A percentile compares a stretch with the other conserved stretches of the same genome.
Evolutionary conservation across 1,284 basidiomycete species (phyloP).

Genomic region (Mycena citricolor): DNA sequence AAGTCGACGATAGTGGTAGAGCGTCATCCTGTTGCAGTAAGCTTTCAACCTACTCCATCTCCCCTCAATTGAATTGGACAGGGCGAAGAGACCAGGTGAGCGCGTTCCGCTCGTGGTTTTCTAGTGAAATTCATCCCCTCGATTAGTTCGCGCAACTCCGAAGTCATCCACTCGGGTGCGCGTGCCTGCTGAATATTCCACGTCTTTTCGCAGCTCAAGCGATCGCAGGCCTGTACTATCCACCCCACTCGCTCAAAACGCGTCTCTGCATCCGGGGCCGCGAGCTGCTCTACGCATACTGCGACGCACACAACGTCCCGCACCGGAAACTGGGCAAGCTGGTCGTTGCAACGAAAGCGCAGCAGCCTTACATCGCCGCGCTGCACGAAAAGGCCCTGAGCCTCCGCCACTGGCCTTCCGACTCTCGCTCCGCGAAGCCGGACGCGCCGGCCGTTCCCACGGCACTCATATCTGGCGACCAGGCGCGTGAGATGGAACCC

Average conservation of each 20-base stretch:
- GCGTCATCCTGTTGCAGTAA: too few relatives aligned
- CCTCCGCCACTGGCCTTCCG: constrained; percentile 52
- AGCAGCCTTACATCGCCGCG: constrained; percentile 68
- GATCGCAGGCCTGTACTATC: constrained; percentile 88
- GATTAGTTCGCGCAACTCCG: too few relatives aligned
- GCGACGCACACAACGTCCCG: constrained; percentile 64
- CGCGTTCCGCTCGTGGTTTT: too few relatives aligned
- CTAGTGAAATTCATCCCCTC: too few relatives aligned
- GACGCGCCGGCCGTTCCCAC: constrained; percentile 55
- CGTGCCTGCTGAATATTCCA: too few relatives aligned
- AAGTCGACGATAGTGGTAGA: too few relatives aligned
- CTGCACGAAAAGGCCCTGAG: constrained; percentile 65
- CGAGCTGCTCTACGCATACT: constrained; percentile 81
- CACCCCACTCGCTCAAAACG: constrained; percentile 83
- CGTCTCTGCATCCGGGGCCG: constrained; percentile 86
- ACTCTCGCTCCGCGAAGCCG: constrained; percentile 32
- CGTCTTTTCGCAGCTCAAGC: too few relatives aligned
- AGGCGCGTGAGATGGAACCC: constrained; percentile 80
- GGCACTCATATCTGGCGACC: constrained; percentile 67
- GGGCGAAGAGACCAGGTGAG: too few relatives aligned
- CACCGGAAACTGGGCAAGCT: constrained; percentile 84
- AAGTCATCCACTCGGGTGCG: too few relatives aligned
- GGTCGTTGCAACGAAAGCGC: constrained; percentile 71
- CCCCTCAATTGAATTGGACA: too few relatives aligned
- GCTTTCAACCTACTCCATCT: too few relatives aligned